A percentile compares a stretch with the other conserved stretches of the same genome.
Conservation (phyloP, 345 rosid species). For the Gossypium stocksii region DNA sequence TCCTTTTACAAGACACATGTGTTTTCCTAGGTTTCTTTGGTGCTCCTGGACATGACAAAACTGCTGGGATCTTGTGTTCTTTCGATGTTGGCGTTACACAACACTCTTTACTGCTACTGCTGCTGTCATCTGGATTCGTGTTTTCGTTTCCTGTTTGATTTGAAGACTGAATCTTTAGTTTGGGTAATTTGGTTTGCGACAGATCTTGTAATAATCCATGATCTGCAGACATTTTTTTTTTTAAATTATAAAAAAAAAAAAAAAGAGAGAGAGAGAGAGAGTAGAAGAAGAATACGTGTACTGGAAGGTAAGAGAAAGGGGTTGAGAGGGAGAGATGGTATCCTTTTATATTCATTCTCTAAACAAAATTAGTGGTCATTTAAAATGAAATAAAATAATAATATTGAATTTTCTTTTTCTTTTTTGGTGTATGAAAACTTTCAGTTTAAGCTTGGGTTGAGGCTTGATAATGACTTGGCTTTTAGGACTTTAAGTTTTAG, state of each 20-base stretch:
- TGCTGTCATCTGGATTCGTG: background rate
- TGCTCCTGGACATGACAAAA: slow-evolving; percentile 28
- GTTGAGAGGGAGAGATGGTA: background rate
- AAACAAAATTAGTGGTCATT: background rate
- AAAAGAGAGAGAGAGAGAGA: background rate
- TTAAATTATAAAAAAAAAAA: background rate
- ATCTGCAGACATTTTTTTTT: slow-evolving; percentile 16
- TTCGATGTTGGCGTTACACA: slow-evolving; percentile 25
- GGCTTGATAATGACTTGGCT: background rate
- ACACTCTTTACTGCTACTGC: slow-evolving; percentile 3
- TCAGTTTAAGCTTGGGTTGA: background rate
- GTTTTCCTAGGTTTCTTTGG: slow-evolving; percentile 21
- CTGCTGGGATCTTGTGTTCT: slow-evolving; percentile 23
- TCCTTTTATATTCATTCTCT: slow-evolving; percentile 7
- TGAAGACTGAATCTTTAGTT: slow-evolving; percentile 7
- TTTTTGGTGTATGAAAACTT: background rate
- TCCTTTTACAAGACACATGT: slow-evolving; percentile 19
- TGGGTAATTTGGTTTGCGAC: background rate
- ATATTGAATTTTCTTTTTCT: background rate
- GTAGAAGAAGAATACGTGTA: slow-evolving; percentile 13
- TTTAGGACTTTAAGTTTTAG: background rate
- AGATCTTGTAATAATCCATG: slow-evolving; percentile 5
- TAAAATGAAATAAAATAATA: background rate
- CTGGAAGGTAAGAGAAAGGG: slow-evolving; percentile 15
- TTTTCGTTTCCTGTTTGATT: background rate